phyloP scores from a whole-genome alignment of 2,329 filamentous ascomycete species.

The Hypoxylon sp. region DNA sequence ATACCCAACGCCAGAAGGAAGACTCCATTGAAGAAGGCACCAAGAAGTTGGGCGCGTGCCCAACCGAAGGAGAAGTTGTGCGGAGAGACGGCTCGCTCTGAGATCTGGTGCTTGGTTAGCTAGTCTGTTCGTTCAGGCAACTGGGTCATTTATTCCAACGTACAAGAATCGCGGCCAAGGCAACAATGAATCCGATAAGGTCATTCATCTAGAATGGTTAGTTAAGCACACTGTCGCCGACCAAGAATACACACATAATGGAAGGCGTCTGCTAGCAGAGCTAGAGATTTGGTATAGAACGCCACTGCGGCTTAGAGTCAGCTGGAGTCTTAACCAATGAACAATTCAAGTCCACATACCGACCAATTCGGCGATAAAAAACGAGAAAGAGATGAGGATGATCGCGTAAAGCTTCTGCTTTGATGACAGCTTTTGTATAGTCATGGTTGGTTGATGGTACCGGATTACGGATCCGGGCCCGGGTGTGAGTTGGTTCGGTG shows the following conservation, averaged over 20 bases:
- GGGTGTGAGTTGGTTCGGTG: conserved; percentile 19
- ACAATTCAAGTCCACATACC: conserved; percentile 54
- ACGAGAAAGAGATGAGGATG: conserved; percentile 65
- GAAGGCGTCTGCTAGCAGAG: conserved; percentile 82
- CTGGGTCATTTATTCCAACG: conserved; percentile 42
- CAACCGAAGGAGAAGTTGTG: conserved; percentile 79
- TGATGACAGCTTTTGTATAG: conserved; percentile 53
- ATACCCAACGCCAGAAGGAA: conserved; percentile 80
- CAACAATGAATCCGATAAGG: conserved; percentile 77
- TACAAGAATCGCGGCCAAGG: conserved; percentile 75
- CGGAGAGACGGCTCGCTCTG: conserved; percentile 70
- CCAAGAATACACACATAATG: conserved; percentile 73
- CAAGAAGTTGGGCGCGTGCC: conserved; percentile 80
- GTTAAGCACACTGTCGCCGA: conserved; percentile 19
- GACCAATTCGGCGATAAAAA: conserved; percentile 67
- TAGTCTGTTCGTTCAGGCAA: not conserved
- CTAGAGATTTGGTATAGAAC: conserved; percentile 75
- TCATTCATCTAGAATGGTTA: conserved; percentile 69
- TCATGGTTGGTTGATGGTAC: conserved; percentile 52
- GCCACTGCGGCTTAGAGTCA: conserved; percentile 47
- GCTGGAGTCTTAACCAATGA: conserved; percentile 3
- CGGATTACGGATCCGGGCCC: conserved; percentile 23
- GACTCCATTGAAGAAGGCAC: conserved; percentile 85
- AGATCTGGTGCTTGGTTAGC: conserved; percentile 61
- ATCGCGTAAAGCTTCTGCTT: conserved; percentile 65